Evolutionary conservation across 2,329 filamentous ascomycete genomes (phyloP), one percentile per base, ranked within the genome.

Genomic region (Phoma sp.): DNA sequence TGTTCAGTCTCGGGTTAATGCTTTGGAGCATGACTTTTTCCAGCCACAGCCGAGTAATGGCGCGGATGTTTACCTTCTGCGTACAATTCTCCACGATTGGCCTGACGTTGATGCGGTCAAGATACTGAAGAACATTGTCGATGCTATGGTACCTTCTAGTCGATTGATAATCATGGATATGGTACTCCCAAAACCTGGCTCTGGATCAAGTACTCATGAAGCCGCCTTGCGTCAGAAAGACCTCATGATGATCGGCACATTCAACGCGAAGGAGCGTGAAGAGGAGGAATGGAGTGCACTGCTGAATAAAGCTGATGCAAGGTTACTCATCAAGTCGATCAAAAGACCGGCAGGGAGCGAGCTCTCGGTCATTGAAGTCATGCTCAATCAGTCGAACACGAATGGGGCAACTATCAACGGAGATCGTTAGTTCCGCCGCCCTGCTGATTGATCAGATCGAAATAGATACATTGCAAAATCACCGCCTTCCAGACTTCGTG

Each of bases 41-140:
- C 13, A 37, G 5, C n/a, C 35, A 30, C 39, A 41, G 18, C 39
- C 18, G 9, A n/a, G 2, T 41, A 8, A 9, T 8, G 41, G 36
- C 23, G 49, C 49, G 14, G 49, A 52, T 36, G 79, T 83, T 3
- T 86, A 85, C 69, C 78, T 80, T 62, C 80, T 84, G 69, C 79
- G 82, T 38, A 81, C 79, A 76, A 83, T 86, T 58, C 69, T 86
- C 7, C 83, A 86, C 64, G 83, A 86, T 69, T 83, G 83, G 70
- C 80, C 82, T 0, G 82, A 82, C 10, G 76, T 78, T 85, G 41
- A 47, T 11, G 52, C 52, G 27, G 32, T 42, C 4, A 47, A 41
- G 7, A 56, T 56, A 24, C 39, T 37, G 13, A 22, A 18, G n/a
- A 37, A 23, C n/a, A 18, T 37, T n/a, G n/a, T 6, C 7, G 10